Percentiles rank a stretch among this genome's conserved stretches.
phyloP scores from a whole-genome alignment of 2,329 filamentous ascomycete genomes.

The Truncatella angustata region DNA sequence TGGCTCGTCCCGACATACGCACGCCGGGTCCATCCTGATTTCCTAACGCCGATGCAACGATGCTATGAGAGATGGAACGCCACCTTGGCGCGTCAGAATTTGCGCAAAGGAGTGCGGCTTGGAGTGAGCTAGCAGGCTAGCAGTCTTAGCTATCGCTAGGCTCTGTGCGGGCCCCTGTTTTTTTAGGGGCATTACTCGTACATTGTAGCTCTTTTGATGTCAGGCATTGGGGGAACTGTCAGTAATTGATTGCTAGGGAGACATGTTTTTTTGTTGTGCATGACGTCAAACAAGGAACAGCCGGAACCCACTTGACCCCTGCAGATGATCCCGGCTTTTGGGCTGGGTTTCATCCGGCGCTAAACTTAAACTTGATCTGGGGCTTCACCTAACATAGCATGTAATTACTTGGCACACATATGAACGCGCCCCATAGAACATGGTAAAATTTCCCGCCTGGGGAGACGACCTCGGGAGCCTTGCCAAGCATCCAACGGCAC shows the following conservation, averaged over 20 bases:
- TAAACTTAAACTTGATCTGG: background rate
- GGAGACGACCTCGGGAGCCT: too few species aligned
- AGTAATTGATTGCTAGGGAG: background rate
- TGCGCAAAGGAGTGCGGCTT: too few species aligned
- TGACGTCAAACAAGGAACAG: slow-evolving; percentile 3
- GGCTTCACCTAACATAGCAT: too few species aligned
- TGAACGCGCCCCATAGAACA: too few species aligned
- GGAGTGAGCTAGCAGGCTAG: background rate
- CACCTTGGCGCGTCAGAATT: slow-evolving; percentile 5
- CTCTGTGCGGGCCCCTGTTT: background rate
- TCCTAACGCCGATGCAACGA: background rate
- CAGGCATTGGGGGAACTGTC: too few species aligned
- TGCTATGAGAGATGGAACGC: background rate
- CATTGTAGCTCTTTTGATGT: too few species aligned
- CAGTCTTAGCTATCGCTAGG: background rate
- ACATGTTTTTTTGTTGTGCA: background rate
- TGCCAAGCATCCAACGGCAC: background rate
- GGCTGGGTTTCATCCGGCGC: background rate
- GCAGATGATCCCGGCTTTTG: background rate
- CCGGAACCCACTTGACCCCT: background rate
- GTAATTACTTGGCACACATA: too few species aligned
- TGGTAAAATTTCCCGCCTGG: too few species aligned
- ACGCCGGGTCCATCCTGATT: background rate
- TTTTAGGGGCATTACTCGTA: too few species aligned
- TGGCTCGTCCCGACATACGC: background rate